Base-by-base conservation (phyloP, 768 basidiomycete species). In the Termitomyces sp. region DNA sequence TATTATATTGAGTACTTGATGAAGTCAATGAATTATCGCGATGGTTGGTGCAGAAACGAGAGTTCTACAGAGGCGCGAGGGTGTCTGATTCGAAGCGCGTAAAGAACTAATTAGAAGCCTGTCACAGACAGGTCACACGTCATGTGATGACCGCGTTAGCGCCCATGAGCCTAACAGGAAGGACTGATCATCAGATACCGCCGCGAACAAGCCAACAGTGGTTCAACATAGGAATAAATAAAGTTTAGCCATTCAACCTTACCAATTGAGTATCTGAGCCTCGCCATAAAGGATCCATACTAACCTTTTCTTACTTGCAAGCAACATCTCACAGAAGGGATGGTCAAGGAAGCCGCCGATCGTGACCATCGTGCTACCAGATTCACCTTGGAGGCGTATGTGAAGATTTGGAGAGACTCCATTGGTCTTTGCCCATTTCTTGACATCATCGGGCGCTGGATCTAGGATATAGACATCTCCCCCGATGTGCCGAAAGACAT, bases 371-470 rank as follows among this genome's bases (percentile, higher is more conserved):
- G 53, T n/a, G 43, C 46, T 25, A 27, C 48, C n/a, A 48, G 50
- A 29, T 34, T 55, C 41, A 54, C 47, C 10, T 37, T 59, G 32
- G 53, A 54, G 7, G 47, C 46, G 12, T 59, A 59, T 27, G 55
- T 55, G 53, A 47, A 51, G 12, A 40, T 52, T 25, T 53, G 58
- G 8, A 49, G 58, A 31, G 53, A 55, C 42, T 54, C 58, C 8
- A 35, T 59, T 10, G 58, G 58, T 37, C 32, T 54, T 14, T 53
- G 48, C n/a, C 58, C 57, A 7, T 59, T 59, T 42, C 47, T 59
- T 45, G 58, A 50, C 29, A 4, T 59, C 29, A 4, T 59, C 46
- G 53, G 53, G 27, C 58, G 58, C 14, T 59, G 58, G 58, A 45
- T 54, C 17, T 41, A 21, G 25, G n/a, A 50, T n/a, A 38, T 59